Conservation (phyloP, 148 eudicot genomes). For the Spergularia marina region DNA sequence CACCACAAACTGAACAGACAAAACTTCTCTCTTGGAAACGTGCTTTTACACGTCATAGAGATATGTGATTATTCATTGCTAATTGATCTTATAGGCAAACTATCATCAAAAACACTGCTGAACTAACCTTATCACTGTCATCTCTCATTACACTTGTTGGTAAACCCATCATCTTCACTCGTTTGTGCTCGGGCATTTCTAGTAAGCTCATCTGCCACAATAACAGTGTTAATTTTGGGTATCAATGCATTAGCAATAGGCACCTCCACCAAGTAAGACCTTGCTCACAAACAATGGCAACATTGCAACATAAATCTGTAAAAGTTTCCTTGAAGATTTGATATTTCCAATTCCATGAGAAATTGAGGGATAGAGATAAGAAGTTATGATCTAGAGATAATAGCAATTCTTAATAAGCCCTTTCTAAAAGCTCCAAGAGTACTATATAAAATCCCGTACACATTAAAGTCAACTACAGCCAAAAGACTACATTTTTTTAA, state of each 20-base stretch:
- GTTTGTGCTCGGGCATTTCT: slow-evolving; percentile 67
- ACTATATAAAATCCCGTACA: background rate
- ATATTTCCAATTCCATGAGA: background rate
- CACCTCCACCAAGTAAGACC: background rate
- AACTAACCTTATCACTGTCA: slow-evolving; percentile 76
- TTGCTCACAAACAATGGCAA: background rate
- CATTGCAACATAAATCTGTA: background rate
- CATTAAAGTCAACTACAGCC: too few relatives aligned
- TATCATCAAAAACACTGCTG: background rate
- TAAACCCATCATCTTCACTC: slow-evolving; percentile 48
- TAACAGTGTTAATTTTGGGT: slow-evolving; percentile 5
- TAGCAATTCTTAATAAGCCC: background rate
- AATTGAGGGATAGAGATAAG: background rate
- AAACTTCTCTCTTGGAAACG: background rate
- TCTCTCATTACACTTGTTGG: slow-evolving; percentile 83
- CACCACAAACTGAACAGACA: background rate
- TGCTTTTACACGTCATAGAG: background rate
- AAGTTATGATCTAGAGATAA: background rate
- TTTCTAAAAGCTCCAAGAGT: background rate
- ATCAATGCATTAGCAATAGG: slow-evolving; percentile 1
- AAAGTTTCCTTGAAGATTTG: background rate
- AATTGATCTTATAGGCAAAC: background rate
- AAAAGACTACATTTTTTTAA: too few relatives aligned
- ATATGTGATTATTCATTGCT: background rate
- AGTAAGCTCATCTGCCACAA: slow-evolving; percentile 80